Base-by-base conservation (phyloP, 305 asterid species). In the Withania somnifera region DNA sequence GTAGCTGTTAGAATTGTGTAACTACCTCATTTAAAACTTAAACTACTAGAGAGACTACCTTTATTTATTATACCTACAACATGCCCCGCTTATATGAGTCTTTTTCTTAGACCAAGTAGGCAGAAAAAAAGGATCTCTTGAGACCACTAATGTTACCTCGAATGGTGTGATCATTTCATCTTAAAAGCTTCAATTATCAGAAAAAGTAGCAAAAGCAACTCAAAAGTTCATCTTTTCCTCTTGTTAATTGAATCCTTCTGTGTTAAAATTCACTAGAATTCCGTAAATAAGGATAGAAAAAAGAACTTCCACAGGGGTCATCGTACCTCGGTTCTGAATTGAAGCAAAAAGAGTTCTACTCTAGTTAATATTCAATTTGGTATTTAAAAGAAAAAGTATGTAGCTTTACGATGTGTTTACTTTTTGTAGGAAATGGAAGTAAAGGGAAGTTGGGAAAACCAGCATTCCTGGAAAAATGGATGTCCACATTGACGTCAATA, bases 401-500 rank as follows among this genome's bases (percentile, higher is more conserved):
- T n/a, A n/a, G n/a, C n/a, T 19, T 1, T 42, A 71, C 20, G 36
- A 22, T 78, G 28, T 38, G 20, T 78, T 78, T 13, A 8, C 11
- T 6, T 38, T 15, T 38, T 57, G 82, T 78, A 79, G 75, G 56
- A 22, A 58, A 79, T 79, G 82, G 81, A 57, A 7, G 36, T 38
- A 82, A 50, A 40, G 61, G 84, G 15, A 68, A 51, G 78, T 79
- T 83, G 26, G 92, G 97, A 40, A 90, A 83, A 58, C 79, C 83
- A 83, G 94, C 95, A 53, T 80, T 84, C 84, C 47, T 79, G 34
- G 73, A 79, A 64, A 79, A 79, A 22, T 79, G 82, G 82, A 24
- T 47, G 13, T 81, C 60, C 78, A 92, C 90, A 76, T 81, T 84
- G 61, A 90, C 94, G 88, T 81, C 82, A 58, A 61, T 79, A 38